Evolutionary conservation across 73 alveolate genomes (phyloP).

Genomic region (Breviolum minutum): DNA sequence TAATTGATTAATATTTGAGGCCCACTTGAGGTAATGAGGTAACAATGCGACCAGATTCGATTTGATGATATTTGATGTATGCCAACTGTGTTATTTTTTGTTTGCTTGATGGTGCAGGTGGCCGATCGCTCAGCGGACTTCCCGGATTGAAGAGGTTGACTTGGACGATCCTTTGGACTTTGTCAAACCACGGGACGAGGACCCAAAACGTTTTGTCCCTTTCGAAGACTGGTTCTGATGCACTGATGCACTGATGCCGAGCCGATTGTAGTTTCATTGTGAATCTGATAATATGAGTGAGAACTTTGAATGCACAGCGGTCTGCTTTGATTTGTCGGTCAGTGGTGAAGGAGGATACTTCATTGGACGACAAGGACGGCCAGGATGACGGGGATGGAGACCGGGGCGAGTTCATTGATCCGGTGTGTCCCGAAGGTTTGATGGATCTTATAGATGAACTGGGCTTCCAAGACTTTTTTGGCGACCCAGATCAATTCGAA

Average conservation of each 20-base stretch:
- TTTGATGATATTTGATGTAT: too few species aligned
- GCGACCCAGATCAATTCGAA: neutral
- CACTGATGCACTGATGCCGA: neutral
- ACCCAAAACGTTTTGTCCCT: neutral
- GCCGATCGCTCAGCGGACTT: too few species aligned
- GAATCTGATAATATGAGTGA: neutral
- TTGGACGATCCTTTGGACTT: neutral
- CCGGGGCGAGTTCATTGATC: neutral
- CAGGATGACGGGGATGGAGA: neutral
- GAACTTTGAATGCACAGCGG: too few species aligned
- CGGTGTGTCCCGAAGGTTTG: neutral
- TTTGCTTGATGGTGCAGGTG: neutral
- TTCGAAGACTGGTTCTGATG: neutral
- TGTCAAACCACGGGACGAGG: neutral
- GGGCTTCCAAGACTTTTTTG: neutral
- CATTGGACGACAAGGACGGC: too few species aligned
- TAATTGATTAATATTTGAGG: too few species aligned
- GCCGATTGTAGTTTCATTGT: neutral
- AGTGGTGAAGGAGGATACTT: too few species aligned
- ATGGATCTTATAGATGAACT: neutral
- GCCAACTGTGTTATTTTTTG: too few species aligned
- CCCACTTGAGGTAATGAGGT: too few species aligned
- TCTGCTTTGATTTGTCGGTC: too few species aligned
- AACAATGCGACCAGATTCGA: too few species aligned
- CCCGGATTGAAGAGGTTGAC: too few species aligned